Conservation (phyloP, 768 basidiomycete genomes). For the Roridomyces roridus region DNA sequence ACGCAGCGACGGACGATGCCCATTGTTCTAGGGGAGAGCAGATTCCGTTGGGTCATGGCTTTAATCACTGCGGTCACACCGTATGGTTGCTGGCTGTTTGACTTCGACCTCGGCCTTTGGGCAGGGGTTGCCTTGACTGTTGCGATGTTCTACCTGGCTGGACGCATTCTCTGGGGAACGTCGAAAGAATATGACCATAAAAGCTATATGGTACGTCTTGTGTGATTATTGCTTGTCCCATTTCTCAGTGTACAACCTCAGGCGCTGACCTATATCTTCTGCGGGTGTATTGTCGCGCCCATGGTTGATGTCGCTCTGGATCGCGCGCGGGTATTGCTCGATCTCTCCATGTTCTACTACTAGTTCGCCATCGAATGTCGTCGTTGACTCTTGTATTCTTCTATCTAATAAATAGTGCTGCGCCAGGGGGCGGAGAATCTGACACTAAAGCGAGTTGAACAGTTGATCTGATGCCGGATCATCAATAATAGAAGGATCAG, state of each 20-base stretch:
- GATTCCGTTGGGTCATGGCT: slow-evolving; percentile 30
- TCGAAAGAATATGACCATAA: slow-evolving; percentile 19
- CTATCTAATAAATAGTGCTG: too few species aligned
- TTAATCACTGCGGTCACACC: slow-evolving; percentile 4
- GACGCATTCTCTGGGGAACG: slow-evolving; percentile 2
- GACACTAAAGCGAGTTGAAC: too few species aligned
- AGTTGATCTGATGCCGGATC: too few species aligned
- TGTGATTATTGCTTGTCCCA: not conserved
- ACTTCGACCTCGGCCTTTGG: slow-evolving; percentile 9
- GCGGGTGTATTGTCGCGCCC: slow-evolving; percentile 16
- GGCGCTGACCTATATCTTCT: slow-evolving; percentile 20
- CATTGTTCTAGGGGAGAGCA: slow-evolving; percentile 39
- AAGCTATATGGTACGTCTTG: slow-evolving; percentile 24
- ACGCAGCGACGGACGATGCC: slow-evolving; percentile 46
- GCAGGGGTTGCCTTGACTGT: slow-evolving; percentile 2
- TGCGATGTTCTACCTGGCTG: slow-evolving; percentile 21
- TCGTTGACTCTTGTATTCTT: too few species aligned
- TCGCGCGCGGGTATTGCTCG: too few species aligned
- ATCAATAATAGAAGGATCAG: too few species aligned
- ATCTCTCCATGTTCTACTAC: too few species aligned
- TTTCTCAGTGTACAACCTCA: not conserved
- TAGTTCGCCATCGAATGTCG: too few species aligned
- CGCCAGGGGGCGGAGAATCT: too few species aligned
- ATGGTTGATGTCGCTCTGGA: too few species aligned
- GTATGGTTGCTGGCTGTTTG: slow-evolving; percentile 10